A percentile compares a stretch with the other conserved stretches of the same genome.
Conservation (phyloP, 495 filamentous ascomycete species). For the Podospora comata region DNA sequence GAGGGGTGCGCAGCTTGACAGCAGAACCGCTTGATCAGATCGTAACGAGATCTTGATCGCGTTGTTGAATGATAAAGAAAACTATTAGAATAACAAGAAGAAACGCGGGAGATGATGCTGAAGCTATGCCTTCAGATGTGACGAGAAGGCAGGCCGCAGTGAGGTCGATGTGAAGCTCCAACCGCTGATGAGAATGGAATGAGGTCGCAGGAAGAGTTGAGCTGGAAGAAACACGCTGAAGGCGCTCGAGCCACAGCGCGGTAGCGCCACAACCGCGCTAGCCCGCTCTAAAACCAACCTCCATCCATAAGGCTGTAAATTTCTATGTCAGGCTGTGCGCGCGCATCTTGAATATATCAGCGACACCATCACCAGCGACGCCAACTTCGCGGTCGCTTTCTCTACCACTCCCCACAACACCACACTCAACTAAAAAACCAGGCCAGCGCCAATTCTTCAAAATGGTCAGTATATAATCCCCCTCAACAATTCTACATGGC, state of each 20-base stretch:
- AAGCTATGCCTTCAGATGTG: not conserved
- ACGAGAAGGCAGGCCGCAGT: not conserved
- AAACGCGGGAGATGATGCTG: not conserved
- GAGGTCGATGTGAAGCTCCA: not conserved
- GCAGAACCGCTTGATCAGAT: not conserved
- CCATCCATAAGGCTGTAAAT: constrained; percentile 20
- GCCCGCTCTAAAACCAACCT: not conserved
- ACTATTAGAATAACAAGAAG: not conserved
- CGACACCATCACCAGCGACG: not conserved
- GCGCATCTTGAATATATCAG: not conserved
- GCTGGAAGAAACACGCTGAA: too few relatives aligned
- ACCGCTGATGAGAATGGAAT: too few relatives aligned
- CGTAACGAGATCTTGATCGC: not conserved
- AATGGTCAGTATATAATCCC: constrained; percentile 9
- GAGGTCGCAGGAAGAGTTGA: too few relatives aligned
- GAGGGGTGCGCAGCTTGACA: not conserved
- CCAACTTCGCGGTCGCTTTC: not conserved
- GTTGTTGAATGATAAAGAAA: not conserved
- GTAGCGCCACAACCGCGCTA: constrained; percentile 5
- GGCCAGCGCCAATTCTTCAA: not conserved
- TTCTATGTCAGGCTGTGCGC: constrained; percentile 15
- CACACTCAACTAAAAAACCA: not conserved
- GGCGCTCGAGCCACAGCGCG: constrained; percentile 12
- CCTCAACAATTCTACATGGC: not conserved
- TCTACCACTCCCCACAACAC: not conserved